phyloP scores from a whole-genome alignment of 495 filamentous ascomycete genomes.

The Penicillium turbatum region DNA sequence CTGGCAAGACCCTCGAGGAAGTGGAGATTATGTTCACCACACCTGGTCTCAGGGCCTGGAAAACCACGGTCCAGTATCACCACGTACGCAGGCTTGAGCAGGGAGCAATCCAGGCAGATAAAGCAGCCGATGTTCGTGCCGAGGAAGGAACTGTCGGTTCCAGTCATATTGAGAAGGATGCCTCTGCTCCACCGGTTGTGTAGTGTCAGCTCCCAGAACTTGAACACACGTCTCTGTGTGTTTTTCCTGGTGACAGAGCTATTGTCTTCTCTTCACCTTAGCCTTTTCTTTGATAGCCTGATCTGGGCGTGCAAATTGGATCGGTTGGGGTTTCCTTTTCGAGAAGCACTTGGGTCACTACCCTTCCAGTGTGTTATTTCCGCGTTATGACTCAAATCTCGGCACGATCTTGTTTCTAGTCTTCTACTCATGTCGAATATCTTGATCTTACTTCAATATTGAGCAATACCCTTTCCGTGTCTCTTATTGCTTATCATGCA shows the following conservation, averaged over 20 bases:
- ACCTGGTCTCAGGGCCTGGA: conserved; percentile 60
- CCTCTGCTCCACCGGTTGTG: background rate
- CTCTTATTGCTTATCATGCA: too few species aligned
- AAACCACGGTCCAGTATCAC: conserved; percentile 47
- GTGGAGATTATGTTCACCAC: conserved; percentile 67
- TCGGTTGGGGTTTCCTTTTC: too few species aligned
- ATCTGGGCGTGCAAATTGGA: too few species aligned
- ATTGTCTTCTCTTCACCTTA: background rate
- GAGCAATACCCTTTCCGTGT: too few species aligned
- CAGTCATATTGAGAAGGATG: conserved; percentile 6
- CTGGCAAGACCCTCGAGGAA: conserved; percentile 78
- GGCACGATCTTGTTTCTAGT: too few species aligned
- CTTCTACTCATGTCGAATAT: too few species aligned
- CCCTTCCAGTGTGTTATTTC: too few species aligned
- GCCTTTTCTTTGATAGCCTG: too few species aligned
- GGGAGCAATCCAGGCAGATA: conserved; percentile 28
- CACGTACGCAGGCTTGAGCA: conserved; percentile 30
- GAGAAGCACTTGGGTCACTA: too few species aligned
- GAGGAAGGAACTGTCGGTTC: conserved; percentile 8
- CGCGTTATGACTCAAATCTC: too few species aligned
- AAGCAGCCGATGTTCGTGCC: conserved; percentile 17
- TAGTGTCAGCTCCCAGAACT: background rate
- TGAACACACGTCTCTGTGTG: too few species aligned
- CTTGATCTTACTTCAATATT: too few species aligned
- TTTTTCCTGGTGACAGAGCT: background rate